Evolutionary conservation across 306 rosid species (phyloP), one percentile per base, ranked within the genome.

Genomic region (Senna tora): DNA sequence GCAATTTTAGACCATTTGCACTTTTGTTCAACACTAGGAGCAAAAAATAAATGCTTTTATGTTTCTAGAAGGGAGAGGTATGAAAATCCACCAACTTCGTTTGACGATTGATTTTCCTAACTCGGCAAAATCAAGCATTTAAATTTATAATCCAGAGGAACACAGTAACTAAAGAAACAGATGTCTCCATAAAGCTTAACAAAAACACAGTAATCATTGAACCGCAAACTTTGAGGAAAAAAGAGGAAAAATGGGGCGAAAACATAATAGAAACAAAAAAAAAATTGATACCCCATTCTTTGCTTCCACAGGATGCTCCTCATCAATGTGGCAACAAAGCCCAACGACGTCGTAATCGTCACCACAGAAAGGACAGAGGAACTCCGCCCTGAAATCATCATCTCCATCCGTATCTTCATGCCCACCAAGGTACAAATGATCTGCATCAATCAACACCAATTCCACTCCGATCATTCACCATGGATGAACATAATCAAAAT

Each of bases 311-410:
- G 91, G 91, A 73, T 90, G 96, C 16, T 90, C 89, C 78, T 84
- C 93, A 20, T 90, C 93, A 85, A 90, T 86, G 85, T 90, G 96
- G 55, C 91, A 88, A 63, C 93, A 90, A 74, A 90, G 96, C 34
- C 89, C 92, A 79, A 90, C 87, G 51, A 90, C 78, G 36, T 90
- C 96, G 66, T 82, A 90, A 72, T 87, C 90, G 56, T 88, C 93
- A 6, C 90, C 86, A 20, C 96, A 90, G 65, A 86, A 88, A 55
- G 96, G 96, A 67, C 96, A 90, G 14, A 88, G 75, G 66, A 72
- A 88, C 75, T 90, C 96, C 28, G 87, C 79, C 68, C 82, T 80
- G 50, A 84, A 77, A 69, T 87, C 93, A 67, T 88, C 96, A 5
- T 70, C 85, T 4, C 85, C 85, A 9, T 82, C 87, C 0, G 21